Percentiles rank a stretch among this genome's conserved stretches.
phyloP scores from a whole-genome alignment of 352 stramenopile genomes.

The Aphanomyces astaci region DNA sequence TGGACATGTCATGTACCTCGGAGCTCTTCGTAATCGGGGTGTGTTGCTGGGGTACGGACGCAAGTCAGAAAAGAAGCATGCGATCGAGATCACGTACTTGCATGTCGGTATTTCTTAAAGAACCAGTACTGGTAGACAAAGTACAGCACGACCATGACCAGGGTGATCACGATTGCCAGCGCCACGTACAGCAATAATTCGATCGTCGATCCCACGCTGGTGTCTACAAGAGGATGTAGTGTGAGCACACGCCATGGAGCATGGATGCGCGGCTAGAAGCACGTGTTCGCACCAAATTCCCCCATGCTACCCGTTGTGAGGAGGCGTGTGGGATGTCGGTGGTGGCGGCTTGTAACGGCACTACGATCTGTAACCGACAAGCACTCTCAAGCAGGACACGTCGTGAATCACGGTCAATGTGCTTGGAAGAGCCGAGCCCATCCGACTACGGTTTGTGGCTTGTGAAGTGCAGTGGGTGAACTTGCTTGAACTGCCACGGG shows the following conservation, averaged over 20 bases:
- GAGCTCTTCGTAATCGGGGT: constrained; percentile 2
- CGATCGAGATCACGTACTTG: not conserved
- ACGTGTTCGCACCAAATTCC: not conserved
- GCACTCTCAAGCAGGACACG: no score
- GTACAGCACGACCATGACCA: constrained; percentile 1
- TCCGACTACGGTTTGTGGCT: no score
- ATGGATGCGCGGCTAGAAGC: not conserved
- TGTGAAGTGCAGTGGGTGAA: no score
- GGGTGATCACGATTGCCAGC: not conserved
- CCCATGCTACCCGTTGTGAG: not conserved
- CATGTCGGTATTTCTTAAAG: not conserved
- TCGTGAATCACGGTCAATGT: no score
- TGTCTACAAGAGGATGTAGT: not conserved
- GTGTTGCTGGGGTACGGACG: no score
- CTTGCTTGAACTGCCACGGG: no score
- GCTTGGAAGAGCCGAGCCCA: no score
- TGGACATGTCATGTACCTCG: not conserved
- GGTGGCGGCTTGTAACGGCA: not conserved
- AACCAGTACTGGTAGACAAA: constrained; percentile 11
- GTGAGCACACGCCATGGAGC: not conserved
- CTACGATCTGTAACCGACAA: not conserved
- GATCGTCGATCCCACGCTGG: not conserved
- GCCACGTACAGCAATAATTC: not conserved
- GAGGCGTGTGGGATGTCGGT: not conserved
- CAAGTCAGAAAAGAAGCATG: not conserved